Conservation (phyloP, 2,329 filamentous ascomycete species). For the Cladosporium oxysporum region DNA sequence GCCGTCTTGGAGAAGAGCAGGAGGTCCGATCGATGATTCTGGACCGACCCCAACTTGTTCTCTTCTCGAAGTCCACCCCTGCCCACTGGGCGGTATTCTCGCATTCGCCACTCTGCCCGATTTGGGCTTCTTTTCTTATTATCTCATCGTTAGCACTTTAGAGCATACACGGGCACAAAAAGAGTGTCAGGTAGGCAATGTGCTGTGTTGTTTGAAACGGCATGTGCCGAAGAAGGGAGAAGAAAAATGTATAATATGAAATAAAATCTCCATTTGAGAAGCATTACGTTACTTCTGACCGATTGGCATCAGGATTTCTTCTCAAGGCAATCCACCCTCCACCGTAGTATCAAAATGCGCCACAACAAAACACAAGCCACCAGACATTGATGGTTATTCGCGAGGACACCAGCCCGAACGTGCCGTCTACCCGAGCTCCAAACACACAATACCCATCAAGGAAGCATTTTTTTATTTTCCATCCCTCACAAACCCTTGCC, state of each 20-base stretch:
- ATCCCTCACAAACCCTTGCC: neutral
- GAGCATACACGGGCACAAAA: neutral
- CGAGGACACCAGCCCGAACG: neutral
- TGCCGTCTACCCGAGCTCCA: neutral
- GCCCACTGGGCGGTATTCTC: neutral
- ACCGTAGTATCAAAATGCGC: neutral
- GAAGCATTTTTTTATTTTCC: neutral
- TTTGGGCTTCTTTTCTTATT: neutral
- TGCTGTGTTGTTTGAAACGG: neutral
- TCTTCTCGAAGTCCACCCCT: too few species aligned
- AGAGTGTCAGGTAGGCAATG: neutral
- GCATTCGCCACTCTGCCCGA: neutral
- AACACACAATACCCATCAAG: neutral
- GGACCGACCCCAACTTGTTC: neutral
- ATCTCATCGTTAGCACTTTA: neutral
- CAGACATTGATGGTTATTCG: neutral
- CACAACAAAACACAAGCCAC: neutral
- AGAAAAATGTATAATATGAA: neutral
- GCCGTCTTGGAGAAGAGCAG: conserved; percentile 32
- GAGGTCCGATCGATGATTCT: neutral
- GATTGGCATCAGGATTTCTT: too few species aligned
- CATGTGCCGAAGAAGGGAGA: neutral
- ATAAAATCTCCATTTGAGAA: neutral
- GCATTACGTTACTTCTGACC: neutral
- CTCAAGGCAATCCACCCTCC: neutral